Base-by-base conservation (phyloP, 2,329 filamentous ascomycete genomes). In the Stenocarpella maydis region DNA sequence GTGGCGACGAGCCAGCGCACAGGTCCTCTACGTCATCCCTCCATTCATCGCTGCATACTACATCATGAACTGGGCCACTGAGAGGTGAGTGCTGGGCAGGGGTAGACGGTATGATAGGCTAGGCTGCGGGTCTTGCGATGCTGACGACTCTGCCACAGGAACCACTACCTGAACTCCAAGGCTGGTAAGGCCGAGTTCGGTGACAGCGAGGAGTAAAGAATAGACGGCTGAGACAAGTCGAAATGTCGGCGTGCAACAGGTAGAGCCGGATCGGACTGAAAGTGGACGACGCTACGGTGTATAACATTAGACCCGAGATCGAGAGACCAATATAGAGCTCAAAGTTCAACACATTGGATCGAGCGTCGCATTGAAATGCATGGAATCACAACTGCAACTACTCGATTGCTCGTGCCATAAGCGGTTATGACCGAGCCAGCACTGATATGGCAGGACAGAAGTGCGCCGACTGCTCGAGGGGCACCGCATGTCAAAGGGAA, bases 21-120 rank as follows among this genome's bases (percentile, higher is more conserved):
- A 98, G 87, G 90, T 97, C 75, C 90, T 98, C 76, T 99, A 95
- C 88, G 90, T 95, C 82, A 87, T 91, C 31, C 92, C 96, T 71
- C 92, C 95, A 47, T 84, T 97, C 75, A 77, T 96, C 73, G 81
- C 86, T 75, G 94, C 88, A 74, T 99, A 98, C 85, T 89, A 90
- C 79, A 79, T 89, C 74, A 92, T 98, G 91, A 84, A 92, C 80
- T 99, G 96, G 96, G 95, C 96, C 74, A 91, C 89, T 77, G 91
- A 97, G 84, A 90, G 90, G 96, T 98, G 88, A 76, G 90, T 83
- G 26, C 24, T 26, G 37, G 31, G 6, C 5, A 19, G 28, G 9
- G 52, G 47, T 47, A 45, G n/a, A 37, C 17, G 21, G 28, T 17
- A 28, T 6, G 14, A 34, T 9, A 12, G 14, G n/a, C 41, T 26